Base-by-base conservation (phyloP, 805 yeast genomes). In the Ascoidea tarda region DNA sequence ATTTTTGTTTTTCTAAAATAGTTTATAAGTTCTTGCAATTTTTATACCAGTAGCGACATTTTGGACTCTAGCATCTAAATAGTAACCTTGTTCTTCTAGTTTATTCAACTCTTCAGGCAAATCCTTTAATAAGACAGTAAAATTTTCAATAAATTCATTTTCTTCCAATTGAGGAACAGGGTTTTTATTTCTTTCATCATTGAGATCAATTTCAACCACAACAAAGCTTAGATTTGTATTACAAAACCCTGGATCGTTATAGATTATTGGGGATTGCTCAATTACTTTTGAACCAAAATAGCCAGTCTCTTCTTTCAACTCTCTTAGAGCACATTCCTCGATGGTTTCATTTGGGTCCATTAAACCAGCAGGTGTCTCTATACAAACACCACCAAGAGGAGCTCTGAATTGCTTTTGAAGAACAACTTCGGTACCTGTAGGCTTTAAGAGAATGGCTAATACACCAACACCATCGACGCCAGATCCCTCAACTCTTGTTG, bases 291-390 rank as follows among this genome's bases (percentile, higher is more conserved):
- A 76, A 6, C 97, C 97, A 48, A 82, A 70, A 63, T 85, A 90
- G 0, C 99, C 99, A 0, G 98, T 90, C 63, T 91, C 99, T 66
- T 91, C 99, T 50, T 76, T 76, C 57, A 91, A 69, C 65, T 91
- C 99, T 57, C 99, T 76, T 51, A 82, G 71, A 0, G 99, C 98
- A 46, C 96, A 88, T 5, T 77, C 67, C 58, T 81, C 89, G 32
- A 87, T 66, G 1, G 82, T 65, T 65, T 93, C 98, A 51, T 78
- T 75, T 1, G 90, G 87, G 65, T 91, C 99, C 47, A 93, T 77
- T 57, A 91, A 71, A 0, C 99, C 99, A 0, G 99, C 99, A 0
- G 99, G 99, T 64, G 90, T 76, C 66, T 91, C 99, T 56, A 91
- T 81, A 62, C 95, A 84, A 6, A 91, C 87, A 16, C 88, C 91